A percentile compares a stretch with the other conserved stretches of the same genome.
Evolutionary conservation across 345 rosid species (phyloP).

Genomic region (Mallotus nudiflorus): DNA sequence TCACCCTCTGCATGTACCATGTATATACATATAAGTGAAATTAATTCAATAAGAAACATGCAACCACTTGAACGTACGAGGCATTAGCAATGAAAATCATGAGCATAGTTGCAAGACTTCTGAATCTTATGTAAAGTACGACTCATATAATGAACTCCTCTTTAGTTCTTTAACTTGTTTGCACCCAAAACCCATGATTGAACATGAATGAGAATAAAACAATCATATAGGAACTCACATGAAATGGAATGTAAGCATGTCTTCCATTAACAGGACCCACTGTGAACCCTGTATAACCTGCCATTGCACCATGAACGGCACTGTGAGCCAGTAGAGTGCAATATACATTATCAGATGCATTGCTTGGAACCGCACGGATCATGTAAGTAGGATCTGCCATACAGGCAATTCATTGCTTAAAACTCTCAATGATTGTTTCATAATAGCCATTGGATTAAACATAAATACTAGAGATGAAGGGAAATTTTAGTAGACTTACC

Average conservation of each 20-base stretch:
- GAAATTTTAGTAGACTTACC: slow-evolving; percentile 11
- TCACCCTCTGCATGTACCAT: slow-evolving; percentile 51
- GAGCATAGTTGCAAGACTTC: background rate
- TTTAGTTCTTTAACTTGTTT: too few species aligned
- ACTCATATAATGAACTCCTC: too few species aligned
- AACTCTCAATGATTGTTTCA: too few species aligned
- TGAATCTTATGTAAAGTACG: background rate
- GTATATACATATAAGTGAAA: too few species aligned
- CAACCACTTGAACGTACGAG: too few species aligned
- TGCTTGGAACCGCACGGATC: slow-evolving; percentile 27
- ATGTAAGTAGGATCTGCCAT: slow-evolving; percentile 25
- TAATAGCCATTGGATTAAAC: too few species aligned
- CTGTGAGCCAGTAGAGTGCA: slow-evolving; percentile 28
- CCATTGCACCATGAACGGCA: slow-evolving; percentile 31
- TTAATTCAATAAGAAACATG: too few species aligned
- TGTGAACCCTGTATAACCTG: slow-evolving; percentile 29
- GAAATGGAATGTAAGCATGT: slow-evolving; percentile 20
- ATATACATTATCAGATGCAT: slow-evolving; percentile 25
- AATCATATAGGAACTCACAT: slow-evolving; percentile 9
- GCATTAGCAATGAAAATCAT: too few species aligned
- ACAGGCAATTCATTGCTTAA: background rate
- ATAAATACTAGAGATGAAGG: background rate
- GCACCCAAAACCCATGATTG: background rate
- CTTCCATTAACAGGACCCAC: slow-evolving; percentile 27
- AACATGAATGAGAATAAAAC: background rate